Conservation (phyloP, 2,329 filamentous ascomycete genomes). For the Trichoderma cornu-damae region DNA sequence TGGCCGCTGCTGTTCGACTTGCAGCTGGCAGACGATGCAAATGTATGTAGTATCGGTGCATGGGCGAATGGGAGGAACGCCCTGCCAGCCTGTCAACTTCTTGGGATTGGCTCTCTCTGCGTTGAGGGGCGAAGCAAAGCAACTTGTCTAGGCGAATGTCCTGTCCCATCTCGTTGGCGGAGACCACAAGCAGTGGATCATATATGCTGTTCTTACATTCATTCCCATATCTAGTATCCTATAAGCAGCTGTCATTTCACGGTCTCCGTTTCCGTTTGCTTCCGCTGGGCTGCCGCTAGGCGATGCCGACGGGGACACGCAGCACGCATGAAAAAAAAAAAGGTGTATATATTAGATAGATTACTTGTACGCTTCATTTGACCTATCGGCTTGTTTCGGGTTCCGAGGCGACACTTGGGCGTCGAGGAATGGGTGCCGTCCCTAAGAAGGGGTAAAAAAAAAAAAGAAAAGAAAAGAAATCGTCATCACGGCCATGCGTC, state of each 20-base stretch:
- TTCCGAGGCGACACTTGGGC: constrained; percentile 4
- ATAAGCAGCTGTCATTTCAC: constrained; percentile 3
- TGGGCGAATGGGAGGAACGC: not conserved
- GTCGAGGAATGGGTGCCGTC: constrained; percentile 1
- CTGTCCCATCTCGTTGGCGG: no score
- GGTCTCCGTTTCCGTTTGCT: not conserved
- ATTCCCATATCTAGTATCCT: constrained; percentile 7
- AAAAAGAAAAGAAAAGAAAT: not conserved
- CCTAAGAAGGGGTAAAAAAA: no score
- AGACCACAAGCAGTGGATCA: not conserved
- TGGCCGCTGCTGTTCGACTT: constrained; percentile 1
- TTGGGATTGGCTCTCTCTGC: constrained; percentile 4
- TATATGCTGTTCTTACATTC: constrained; percentile 4
- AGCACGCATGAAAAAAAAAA: not conserved
- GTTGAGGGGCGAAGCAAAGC: not conserved
- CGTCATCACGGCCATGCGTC: constrained; percentile 6
- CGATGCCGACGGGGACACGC: not conserved
- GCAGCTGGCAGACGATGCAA: not conserved
- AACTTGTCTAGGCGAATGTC: not conserved
- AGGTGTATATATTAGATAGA: no score
- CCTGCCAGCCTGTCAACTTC: not conserved
- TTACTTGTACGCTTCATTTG: not conserved
- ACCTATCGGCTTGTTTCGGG: constrained; percentile 5
- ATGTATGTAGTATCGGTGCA: not conserved
- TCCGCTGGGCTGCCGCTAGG: constrained; percentile 1